Percentiles rank a stretch among this genome's conserved stretches.
Conservation (phyloP, 495 filamentous ascomycete genomes). For the Xylaria scruposa region DNA sequence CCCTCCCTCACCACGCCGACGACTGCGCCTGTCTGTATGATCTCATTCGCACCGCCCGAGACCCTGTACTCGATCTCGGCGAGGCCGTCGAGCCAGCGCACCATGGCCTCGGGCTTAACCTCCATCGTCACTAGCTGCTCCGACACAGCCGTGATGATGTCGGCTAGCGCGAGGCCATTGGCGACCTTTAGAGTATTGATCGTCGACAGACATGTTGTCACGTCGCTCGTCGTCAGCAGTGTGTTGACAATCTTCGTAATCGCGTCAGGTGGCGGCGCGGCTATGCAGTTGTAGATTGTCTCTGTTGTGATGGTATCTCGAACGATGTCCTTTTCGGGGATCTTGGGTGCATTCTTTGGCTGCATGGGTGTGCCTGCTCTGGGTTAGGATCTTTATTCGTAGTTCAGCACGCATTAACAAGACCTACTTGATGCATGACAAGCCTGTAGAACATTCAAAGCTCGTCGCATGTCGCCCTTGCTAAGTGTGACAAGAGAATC, state of each 20-base stretch:
- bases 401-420: constrained; percentile 7
- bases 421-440: constrained; percentile 88
- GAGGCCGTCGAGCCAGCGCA: constrained; percentile 89
- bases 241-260: constrained; percentile 84
- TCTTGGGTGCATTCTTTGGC: constrained; percentile 65
- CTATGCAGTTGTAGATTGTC: constrained; percentile 97
- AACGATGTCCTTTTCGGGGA: constrained; percentile 62
- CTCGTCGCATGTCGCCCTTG: constrained; percentile 95
- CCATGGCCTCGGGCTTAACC: constrained; percentile 84
- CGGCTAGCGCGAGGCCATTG: constrained; percentile 91
- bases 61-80: constrained; percentile 92
- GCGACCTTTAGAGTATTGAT: constrained; percentile 84
- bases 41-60: constrained; percentile 87
- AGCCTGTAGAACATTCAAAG: constrained; percentile 94
- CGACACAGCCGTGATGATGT: constrained; percentile 84
- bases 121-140: constrained; percentile 84
- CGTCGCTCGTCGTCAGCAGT: constrained; percentile 80
- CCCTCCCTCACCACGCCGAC: constrained; percentile 90
- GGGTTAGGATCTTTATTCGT: constrained; percentile 30
- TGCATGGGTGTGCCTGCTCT: constrained; percentile 71
- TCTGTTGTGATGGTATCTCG: constrained; percentile 86
- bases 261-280: constrained; percentile 89
- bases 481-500: constrained; percentile 84
- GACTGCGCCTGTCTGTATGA: constrained; percentile 87
- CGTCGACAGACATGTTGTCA: constrained; percentile 83